Base-by-base conservation (phyloP, 1,284 basidiomycete species). In the Apiotrichum veenhuisii region DNA sequence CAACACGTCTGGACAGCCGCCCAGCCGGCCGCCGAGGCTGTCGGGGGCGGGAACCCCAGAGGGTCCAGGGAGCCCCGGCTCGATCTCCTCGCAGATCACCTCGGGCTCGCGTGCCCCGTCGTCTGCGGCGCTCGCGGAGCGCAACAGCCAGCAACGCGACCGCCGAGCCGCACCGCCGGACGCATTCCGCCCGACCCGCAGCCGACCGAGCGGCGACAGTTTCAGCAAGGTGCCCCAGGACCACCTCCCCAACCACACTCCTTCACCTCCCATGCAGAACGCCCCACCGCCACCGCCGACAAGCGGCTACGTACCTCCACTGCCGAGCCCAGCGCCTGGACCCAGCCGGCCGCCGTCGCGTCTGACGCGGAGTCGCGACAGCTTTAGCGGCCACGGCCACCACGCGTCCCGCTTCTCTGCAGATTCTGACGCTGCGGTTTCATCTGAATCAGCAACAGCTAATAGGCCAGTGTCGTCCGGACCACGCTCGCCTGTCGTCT, bases 131-230 rank as follows among this genome's bases (percentile, higher is more conserved):
- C 40, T 74, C 30, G 68, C 73, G 4, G 73, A 75, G 23, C 46
- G 60, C 2, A 48, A 22, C 20, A 47, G 42, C 3, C 50, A 42
- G 7, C n/a, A 46, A 27, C n/a, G 48, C 27, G 50, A 38, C 43
- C 57, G 55, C 45, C 57, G 68, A 22, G 72, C 75, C 9, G 66
- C 74, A 0, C 75, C 77, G 8, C 73, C 77, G 10, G 74, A 77
- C 50, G 76, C 76, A 11, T 78, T 78, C 50, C 65, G 75, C n/a
- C 74, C 77, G 1, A 62, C 74, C 9, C 59, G 74, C 4, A 62
- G 60, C 34, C 33, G 46, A 17, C 46, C 46, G 9, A 49, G 40
- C 30, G 45, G 30, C 5, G 46, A 54, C 12, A 36, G 40, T 5
- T 40, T 41, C n/a, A 42, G 50, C 38, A 48, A 37, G 22, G 20